Percentiles rank a stretch among this genome's conserved stretches.
These are phyloP conservation scores for Cornus controversa DNA, from an alignment of 148 eudicot species.

Conservation along the genomic window DNA sequence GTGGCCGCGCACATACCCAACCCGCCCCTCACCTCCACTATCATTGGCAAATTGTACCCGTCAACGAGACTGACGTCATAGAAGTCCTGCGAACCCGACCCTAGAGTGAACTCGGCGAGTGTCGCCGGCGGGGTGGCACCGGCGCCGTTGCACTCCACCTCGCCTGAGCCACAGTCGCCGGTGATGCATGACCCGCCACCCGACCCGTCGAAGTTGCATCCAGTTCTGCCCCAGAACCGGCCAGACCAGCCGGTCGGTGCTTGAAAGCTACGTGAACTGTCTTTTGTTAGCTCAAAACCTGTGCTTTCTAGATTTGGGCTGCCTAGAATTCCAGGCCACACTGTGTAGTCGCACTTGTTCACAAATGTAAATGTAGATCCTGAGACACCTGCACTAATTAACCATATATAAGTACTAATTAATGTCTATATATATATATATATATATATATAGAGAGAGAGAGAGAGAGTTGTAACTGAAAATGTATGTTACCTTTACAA, in stretches of 20 bases:
- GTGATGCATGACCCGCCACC: constrained; percentile 68
- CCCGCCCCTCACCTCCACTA: constrained; percentile 58
- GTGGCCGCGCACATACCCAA: constrained; percentile 62
- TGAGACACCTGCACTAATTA: constrained; percentile 12
- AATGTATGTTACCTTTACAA: constrained; percentile 3
- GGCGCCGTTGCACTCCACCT: constrained; percentile 55
- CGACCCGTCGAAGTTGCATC: constrained; percentile 61
- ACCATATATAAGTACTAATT: neutral
- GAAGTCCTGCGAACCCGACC: constrained; percentile 60
- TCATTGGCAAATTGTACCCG: constrained; percentile 73
- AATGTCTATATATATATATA: neutral
- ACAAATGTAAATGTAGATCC: constrained; percentile 63
- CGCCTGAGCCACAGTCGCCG: constrained; percentile 70
- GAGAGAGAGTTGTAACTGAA: too few species aligned
- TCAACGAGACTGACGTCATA: constrained; percentile 91
- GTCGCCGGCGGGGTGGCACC: constrained; percentile 75
- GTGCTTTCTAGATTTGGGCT: constrained; percentile 53
- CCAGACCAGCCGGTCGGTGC: constrained; percentile 91
- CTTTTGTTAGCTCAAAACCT: constrained; percentile 62
- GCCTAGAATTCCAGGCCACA: constrained; percentile 76
- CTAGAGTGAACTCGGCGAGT: constrained; percentile 80
- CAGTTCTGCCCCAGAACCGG: constrained; percentile 82
- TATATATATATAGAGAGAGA: too few species aligned
- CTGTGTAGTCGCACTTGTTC: constrained; percentile 65
- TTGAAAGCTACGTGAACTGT: constrained; percentile 43